Percentiles rank a stretch among this genome's conserved stretches.
phyloP scores from a whole-genome alignment of 2,329 filamentous ascomycete genomes.

The Colletotrichum phormii region DNA sequence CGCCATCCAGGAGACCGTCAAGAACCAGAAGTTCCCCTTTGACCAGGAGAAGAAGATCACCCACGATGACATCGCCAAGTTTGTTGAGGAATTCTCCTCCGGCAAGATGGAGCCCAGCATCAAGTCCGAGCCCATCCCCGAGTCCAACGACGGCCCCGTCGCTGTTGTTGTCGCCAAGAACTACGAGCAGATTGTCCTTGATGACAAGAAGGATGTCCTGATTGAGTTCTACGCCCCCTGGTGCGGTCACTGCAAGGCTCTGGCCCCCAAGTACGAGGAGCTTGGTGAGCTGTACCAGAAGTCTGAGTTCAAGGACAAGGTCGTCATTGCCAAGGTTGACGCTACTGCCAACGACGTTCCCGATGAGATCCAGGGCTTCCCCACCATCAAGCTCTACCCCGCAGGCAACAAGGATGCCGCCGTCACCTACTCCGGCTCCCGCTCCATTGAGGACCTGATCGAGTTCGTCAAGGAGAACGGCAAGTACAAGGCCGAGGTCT shows the following conservation, averaged over 20 bases:
- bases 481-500: conserved; percentile 82
- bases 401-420: conserved; percentile 89
- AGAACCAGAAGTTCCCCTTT: conserved; percentile 98
- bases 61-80: conserved; percentile 76
- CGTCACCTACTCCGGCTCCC: conserved; percentile 87
- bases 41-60: conserved; percentile 86
- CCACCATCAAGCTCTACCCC: conserved; percentile 98
- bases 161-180: conserved; percentile 91
- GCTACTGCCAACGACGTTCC: conserved; percentile 96
- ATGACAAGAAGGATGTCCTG: conserved; percentile 96
- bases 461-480: conserved; percentile 96
- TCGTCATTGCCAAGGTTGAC: conserved; percentile 97
- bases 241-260: conserved; percentile 99
- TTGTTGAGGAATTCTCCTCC: conserved; percentile 85
- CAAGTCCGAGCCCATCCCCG: conserved; percentile 97
- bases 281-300: conserved; percentile 82
- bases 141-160: conserved; percentile 91
- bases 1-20: conserved; percentile 93
- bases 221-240: conserved; percentile 99
- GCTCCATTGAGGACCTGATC: conserved; percentile 91
- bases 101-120: conserved; percentile 96
- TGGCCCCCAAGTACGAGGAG: conserved; percentile 96
- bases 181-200: conserved; percentile 91
- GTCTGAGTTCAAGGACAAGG: conserved; percentile 83
- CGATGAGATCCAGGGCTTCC: conserved; percentile 97